Base-by-base conservation (phyloP, 345 rosid genomes). In the Eucalyptus curtisii region DNA sequence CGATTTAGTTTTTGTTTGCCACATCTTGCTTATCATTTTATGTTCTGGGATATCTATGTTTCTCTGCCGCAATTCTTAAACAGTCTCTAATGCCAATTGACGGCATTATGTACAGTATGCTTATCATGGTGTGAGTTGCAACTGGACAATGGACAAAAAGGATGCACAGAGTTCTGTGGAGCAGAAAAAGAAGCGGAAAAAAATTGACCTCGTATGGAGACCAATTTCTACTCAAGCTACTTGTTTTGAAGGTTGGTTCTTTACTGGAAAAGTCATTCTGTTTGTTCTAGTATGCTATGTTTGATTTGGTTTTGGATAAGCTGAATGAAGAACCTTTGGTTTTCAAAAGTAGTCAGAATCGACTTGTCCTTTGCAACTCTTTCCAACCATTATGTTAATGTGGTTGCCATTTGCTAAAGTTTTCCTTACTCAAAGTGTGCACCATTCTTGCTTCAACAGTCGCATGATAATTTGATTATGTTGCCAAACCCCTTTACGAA, bases 171-270 rank as follows among this genome's bases (percentile, higher is more conserved):
- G 86, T 20, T 42, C 86, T 8, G 89, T 89, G 92, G 94, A 91
- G 52, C 87, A 88, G 88, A 64, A 40, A 53, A 94, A 89, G 90
- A 94, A 91, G 92, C 85, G 24, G 61, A 94, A 92, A 91, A 89
- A 86, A 40, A 88, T 86, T 13, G 90, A 89, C 89, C 92, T 40
- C 55, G 93, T 87, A 17, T 93, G 99, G 99, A 95, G 93, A 88
- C 94, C 95, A 27, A 89, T 94, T 68, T 93, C 95, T 90, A 90
- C 92, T 90, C 92, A 89, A 49, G 91, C 95, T 88, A 89, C 89
- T 91, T 89, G 92, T 79, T 4, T 42, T 71, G 92, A 93, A 89
- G 99, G 98, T 96, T 90, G 86, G 61, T 90, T 88, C 87, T 86
- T 59, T 88, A 88, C 30, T 13, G 82, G 82, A 37, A 19, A 76